Conservation (phyloP, 257 asterid genomes). For the Ehretia macrophylla region DNA sequence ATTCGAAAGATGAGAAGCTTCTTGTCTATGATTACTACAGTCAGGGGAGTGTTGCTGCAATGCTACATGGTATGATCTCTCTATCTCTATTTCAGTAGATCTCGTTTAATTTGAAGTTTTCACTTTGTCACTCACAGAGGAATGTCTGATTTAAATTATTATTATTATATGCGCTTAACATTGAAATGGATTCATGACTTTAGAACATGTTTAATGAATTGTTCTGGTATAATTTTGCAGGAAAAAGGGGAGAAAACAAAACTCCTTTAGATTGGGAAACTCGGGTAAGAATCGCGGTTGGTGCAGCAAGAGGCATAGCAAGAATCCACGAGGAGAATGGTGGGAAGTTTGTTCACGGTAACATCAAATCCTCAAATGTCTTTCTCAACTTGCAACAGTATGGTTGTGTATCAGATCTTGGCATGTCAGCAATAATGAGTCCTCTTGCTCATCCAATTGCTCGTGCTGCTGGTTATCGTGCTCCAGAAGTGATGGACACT, state of each 20-base stretch:
- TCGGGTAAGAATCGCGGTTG: conserved; percentile 57
- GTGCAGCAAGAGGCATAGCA: conserved; percentile 71
- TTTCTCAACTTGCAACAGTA: conserved; percentile 54
- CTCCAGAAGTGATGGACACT: conserved; percentile 74
- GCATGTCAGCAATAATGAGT: conserved; percentile 55
- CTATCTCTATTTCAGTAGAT: not conserved
- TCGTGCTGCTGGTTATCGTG: conserved; percentile 73
- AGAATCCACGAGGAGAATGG: conserved; percentile 58
- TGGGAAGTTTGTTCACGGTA: conserved; percentile 68
- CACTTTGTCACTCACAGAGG: not conserved
- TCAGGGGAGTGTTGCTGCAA: conserved; percentile 74
- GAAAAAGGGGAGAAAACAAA: conserved; percentile 47
- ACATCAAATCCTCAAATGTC: conserved; percentile 64
- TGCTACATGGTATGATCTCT: conserved; percentile 73
- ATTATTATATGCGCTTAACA: too few species aligned
- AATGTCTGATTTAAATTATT: too few species aligned
- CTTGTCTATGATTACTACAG: conserved; percentile 74
- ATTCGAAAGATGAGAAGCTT: conserved; percentile 95
- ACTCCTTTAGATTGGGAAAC: conserved; percentile 63
- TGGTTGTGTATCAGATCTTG: conserved; percentile 75
- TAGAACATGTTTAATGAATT: too few species aligned
- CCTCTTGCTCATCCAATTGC: conserved; percentile 61
- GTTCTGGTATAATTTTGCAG: conserved; percentile 22
- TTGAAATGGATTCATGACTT: too few species aligned
- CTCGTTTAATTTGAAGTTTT: not conserved